A percentile compares a stretch with the other conserved stretches of the same genome.
These are phyloP conservation scores for Fagus crenata DNA, from an alignment of 306 rosid species.

Conservation along the genomic window DNA sequence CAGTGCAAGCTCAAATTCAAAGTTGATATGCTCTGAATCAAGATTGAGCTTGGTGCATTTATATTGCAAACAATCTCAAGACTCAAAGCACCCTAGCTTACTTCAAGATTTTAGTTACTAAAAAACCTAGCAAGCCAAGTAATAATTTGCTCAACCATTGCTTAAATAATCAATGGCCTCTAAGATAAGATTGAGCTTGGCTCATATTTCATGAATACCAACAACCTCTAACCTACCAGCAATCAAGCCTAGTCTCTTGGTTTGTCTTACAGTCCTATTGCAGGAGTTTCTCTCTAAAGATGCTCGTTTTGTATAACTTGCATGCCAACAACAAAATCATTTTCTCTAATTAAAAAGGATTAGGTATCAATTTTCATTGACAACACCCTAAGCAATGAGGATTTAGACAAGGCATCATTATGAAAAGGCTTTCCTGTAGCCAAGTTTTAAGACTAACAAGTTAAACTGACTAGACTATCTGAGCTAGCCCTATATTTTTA, in stretches of 20 bases:
- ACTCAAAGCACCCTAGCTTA: neutral
- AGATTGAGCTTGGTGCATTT: neutral
- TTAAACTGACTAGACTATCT: neutral
- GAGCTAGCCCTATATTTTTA: neutral
- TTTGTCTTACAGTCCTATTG: neutral
- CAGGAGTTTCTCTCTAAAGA: neutral
- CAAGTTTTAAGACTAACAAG: neutral
- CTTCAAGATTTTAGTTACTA: neutral
- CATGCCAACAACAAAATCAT: neutral
- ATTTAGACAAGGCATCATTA: neutral
- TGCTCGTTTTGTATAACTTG: neutral
- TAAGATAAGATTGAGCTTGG: conserved; percentile 1
- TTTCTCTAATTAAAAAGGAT: neutral
- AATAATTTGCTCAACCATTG: conserved; percentile 12
- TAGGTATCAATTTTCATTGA: neutral
- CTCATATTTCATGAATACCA: neutral
- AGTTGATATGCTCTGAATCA: neutral
- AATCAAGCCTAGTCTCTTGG: neutral
- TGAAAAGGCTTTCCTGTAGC: neutral
- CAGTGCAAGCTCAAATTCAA: conserved; percentile 11
- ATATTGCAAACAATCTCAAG: neutral
- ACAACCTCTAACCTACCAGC: conserved; percentile 9
- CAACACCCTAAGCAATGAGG: neutral
- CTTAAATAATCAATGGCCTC: neutral
- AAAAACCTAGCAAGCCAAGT: conserved; percentile 14